Base-by-base conservation (phyloP, 352 stramenopile species). In the Pythium pyrilobum region DNA sequence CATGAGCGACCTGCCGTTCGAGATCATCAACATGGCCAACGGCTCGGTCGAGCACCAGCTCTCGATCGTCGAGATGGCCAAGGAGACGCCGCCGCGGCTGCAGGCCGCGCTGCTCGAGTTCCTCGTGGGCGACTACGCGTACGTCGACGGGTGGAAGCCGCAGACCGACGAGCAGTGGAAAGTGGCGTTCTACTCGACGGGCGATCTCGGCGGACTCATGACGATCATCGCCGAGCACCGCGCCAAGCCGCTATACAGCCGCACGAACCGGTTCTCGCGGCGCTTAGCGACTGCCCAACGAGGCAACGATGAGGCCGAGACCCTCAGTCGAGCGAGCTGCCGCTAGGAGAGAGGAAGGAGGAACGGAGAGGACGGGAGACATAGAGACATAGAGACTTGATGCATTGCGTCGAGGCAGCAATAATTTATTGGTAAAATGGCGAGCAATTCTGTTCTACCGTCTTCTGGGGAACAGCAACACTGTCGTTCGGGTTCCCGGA, bases 121-220 rank as follows among this genome's bases (percentile, higher is more conserved):
- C 36, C 36, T 74, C 9, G 38, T 74, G 0, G 66, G 66, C 18
- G 41, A 60, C 23, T 69, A 55, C 38, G 25, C 46, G 5, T 51
- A 52, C 20, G 38, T 71, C 25, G 33, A 31, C 4, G 42, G 37
- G 4, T 71, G 62, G 66, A 32, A n/a, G 8, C 59, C 50, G 16
- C 34, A 54, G 38, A 24, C 56, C 23, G 52, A 67, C n/a, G 50
- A 51, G 40, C 45, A 65, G 15, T 66, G 48, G 21, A 58, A 49
- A 21, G 42, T 66, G 24, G 50, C 54, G 46, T 66, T 71, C 38
- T 74, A 69, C 50, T 74, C 66, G 32, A 69, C 62, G 2, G 66
- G 66, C 3, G 42, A 74, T 18, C 51, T 74, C 57, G 45, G 52
- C 1, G 50, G 44, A 2, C 42, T 74, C 38, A 62, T 74, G 58